A percentile compares a stretch with the other conserved stretches of the same genome.
phyloP scores from a whole-genome alignment of 139 green algal species.

The Tetraselmis striata region DNA sequence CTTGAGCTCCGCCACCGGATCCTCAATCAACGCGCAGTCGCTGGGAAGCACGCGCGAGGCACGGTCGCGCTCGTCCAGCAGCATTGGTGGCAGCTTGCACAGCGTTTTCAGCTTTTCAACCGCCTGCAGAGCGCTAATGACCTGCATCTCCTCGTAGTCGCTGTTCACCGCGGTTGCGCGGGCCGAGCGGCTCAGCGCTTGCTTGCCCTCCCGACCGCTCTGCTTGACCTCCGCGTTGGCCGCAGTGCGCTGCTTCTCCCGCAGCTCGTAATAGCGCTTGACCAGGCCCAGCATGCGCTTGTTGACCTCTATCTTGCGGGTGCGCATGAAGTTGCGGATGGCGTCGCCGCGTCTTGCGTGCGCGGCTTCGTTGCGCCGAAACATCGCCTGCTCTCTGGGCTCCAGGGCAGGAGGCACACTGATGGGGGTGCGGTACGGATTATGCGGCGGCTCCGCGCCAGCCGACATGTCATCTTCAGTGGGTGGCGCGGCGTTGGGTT shows the following conservation, averaged over 20 bases:
- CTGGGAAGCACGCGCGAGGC: constrained; percentile 39
- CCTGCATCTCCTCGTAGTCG: constrained; percentile 65
- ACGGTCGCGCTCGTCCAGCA: constrained; percentile 40
- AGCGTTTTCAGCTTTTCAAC: constrained; percentile 64
- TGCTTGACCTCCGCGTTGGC: constrained; percentile 6
- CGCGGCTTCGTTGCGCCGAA: neutral
- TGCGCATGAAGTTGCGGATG: neutral
- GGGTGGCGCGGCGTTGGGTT: neutral
- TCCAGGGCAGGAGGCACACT: neutral
- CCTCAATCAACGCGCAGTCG: constrained; percentile 47
- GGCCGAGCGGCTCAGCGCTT: neutral
- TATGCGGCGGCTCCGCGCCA: neutral
- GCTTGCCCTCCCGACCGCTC: neutral
- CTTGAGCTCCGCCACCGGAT: constrained; percentile 48
- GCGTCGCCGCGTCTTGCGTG: neutral
- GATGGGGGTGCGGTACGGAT: neutral
- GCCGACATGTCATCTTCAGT: neutral
- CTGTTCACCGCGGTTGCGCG: constrained; percentile 12
- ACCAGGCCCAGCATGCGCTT: neutral
- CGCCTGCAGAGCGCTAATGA: constrained; percentile 57
- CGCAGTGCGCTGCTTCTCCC: constrained; percentile 4
- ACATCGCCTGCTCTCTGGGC: neutral
- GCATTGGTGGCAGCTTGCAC: constrained; percentile 40
- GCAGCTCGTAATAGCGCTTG: neutral
- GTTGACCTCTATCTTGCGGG: neutral